Conservation (phyloP, 2,329 filamentous ascomycete species). For the Helotiales sp. region DNA sequence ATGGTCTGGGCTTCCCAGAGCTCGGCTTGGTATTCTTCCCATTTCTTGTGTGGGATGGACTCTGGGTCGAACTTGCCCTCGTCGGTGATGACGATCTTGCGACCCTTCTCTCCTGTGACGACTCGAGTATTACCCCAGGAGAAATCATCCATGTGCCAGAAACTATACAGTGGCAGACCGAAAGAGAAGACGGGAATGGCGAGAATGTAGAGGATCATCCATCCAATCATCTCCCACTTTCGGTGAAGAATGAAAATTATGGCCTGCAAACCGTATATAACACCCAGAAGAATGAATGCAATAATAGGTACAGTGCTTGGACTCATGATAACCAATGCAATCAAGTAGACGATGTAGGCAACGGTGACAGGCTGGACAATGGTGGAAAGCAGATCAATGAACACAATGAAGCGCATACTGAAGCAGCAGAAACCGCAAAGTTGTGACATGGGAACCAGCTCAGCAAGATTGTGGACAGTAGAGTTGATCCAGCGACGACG, state of each 20-base stretch:
- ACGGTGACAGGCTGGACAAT: constrained; percentile 90
- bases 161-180: constrained; percentile 87
- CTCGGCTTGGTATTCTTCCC: constrained; percentile 98
- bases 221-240: constrained; percentile 99
- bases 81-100: constrained; percentile 91
- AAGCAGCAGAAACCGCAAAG: constrained; percentile 99
- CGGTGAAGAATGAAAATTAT: constrained; percentile 95
- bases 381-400: constrained; percentile 90
- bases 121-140: constrained; percentile 99
- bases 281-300: constrained; percentile 87
- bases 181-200: constrained; percentile 93
- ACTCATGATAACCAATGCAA: constrained; percentile 71
- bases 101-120: constrained; percentile 90
- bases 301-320: constrained; percentile 75
- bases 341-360: constrained; percentile 87
- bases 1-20: constrained; percentile 88
- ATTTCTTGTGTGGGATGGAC: constrained; percentile 95
- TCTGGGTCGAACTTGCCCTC: constrained; percentile 97
- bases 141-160: constrained; percentile 99
- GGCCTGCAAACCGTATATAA: constrained; percentile 96
- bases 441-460: constrained; percentile 90
- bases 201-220: constrained; percentile 95
- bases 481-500: constrained; percentile 99
- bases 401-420: constrained; percentile 98
- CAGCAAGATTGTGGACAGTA: constrained; percentile 95